Evolutionary conservation across 768 basidiomycete species (phyloP), one percentile per base, ranked within the genome.

Genomic region (Auricularia sp.): DNA sequence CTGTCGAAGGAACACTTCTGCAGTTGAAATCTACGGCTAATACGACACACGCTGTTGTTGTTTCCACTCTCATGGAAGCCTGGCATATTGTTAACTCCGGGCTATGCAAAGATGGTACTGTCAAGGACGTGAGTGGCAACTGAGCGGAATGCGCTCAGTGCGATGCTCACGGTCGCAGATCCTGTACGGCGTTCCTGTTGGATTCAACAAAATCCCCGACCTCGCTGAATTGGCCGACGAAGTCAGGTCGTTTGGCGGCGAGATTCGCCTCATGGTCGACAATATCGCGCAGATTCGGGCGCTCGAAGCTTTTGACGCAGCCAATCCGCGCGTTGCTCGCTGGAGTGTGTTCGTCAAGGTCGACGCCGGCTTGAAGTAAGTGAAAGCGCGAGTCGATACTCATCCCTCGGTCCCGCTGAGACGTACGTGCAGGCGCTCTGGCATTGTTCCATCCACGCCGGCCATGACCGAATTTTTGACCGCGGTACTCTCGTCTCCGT

Each of bases 281-380:
- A 84, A 91, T 71, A 82, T 86, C 8, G 84, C 83, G 61, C 92
- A 93, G 72, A 75, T 93, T 61, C 74, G 76, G 61, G 82, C 82
- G 61, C 71, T 93, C 43, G 86, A 89, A 66, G 78, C 77, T 60
- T 89, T 81, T 68, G 87, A 87, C 72, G 75, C 70, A 33, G 68
- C 70, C 51, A 77, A 77, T 65, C 71, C 69, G 59, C 72, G 68
- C 16, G 74, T 77, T 1, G 77, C 77, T 67, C 76, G 71, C 54
- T 93, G 92, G 91, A 87, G 86, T 14, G 82, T 81, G 0, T 93
- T 93, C 72, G 80, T 94, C 65, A 93, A 93, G 67, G 76, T 93
- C 42, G 88, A 93, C 68, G 84, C 84, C 6, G 90, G 88, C 35
- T 82, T 84, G 68, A 85, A 86, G 91, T 92, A 74, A 70, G 87